Conservation (phyloP, 1,284 basidiomycete genomes). For the Ganoderma lingzhi region DNA sequence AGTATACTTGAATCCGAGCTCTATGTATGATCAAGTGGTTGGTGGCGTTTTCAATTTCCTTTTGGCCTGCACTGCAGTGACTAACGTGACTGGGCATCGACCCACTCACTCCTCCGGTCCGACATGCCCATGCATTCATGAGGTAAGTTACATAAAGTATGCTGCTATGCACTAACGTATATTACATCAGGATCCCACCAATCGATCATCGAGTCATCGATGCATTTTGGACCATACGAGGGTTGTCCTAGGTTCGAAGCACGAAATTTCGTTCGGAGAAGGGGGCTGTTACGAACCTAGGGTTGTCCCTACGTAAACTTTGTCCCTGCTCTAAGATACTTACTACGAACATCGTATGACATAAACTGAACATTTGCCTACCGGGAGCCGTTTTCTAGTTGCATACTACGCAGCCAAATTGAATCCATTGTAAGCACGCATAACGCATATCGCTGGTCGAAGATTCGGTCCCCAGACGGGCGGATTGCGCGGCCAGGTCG, state of each 20-base stretch:
- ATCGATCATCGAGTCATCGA: neutral
- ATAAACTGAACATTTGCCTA: neutral
- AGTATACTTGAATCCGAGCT: neutral
- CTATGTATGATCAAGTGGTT: neutral
- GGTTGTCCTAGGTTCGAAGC: too few species aligned
- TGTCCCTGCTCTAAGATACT: neutral
- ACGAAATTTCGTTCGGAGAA: too few species aligned
- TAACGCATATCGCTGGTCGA: neutral
- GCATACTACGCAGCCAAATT: neutral
- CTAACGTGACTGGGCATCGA: neutral
- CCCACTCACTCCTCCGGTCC: neutral
- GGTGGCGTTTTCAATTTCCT: neutral
- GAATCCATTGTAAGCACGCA: neutral
- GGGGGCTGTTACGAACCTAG: too few species aligned
- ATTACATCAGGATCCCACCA: neutral
- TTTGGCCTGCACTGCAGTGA: neutral
- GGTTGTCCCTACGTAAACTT: too few species aligned
- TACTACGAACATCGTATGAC: neutral
- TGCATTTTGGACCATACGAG: neutral
- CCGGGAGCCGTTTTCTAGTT: neutral
- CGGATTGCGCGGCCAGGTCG: neutral
- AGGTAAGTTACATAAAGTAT: too few species aligned
- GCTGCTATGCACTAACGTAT: neutral
- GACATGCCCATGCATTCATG: neutral
- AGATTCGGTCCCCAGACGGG: neutral